Percentiles rank a stretch among this genome's conserved stretches.
These are phyloP conservation scores for Meyerozyma athensensis DNA, from an alignment of 1,139 yeast species.

Conservation along the genomic window DNA sequence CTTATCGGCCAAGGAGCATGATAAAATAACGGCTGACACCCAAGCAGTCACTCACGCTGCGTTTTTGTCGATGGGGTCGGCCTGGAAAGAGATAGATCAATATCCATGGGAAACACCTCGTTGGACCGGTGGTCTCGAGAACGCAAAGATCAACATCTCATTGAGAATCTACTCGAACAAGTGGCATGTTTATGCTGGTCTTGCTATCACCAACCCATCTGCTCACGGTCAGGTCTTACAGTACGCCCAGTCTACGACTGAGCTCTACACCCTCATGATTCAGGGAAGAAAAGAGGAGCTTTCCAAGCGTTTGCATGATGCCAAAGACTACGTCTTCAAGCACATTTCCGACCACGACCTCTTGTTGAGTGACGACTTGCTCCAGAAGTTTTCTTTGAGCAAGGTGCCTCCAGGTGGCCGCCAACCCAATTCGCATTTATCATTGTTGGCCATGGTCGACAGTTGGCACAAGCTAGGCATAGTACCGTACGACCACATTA, in stretches of 20 bases:
- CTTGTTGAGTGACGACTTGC: constrained; percentile 70
- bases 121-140: constrained; percentile 93
- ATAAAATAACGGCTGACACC: constrained; percentile 92
- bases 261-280: constrained; percentile 77
- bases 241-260: constrained; percentile 81
- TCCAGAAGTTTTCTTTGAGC: constrained; percentile 75
- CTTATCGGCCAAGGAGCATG: constrained; percentile 81
- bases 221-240: constrained; percentile 91
- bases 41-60: constrained; percentile 99
- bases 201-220: constrained; percentile 91
- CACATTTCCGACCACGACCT: constrained; percentile 51
- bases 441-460: constrained; percentile 86
- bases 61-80: constrained; percentile 92
- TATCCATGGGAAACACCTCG: constrained; percentile 90
- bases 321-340: constrained; percentile 73
- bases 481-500: constrained; percentile 92
- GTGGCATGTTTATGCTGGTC: constrained; percentile 98
- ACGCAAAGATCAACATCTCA: constrained; percentile 91
- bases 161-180: constrained; percentile 85
- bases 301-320: constrained; percentile 52
- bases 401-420: constrained; percentile 64
- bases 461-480: constrained; percentile 85
- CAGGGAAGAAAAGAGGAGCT: constrained; percentile 61
- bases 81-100: constrained; percentile 79
- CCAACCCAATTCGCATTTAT: constrained; percentile 84